Conservation (phyloP, 371 early-diverging fungal genomes). For the Haplosporangium sp. region DNA sequence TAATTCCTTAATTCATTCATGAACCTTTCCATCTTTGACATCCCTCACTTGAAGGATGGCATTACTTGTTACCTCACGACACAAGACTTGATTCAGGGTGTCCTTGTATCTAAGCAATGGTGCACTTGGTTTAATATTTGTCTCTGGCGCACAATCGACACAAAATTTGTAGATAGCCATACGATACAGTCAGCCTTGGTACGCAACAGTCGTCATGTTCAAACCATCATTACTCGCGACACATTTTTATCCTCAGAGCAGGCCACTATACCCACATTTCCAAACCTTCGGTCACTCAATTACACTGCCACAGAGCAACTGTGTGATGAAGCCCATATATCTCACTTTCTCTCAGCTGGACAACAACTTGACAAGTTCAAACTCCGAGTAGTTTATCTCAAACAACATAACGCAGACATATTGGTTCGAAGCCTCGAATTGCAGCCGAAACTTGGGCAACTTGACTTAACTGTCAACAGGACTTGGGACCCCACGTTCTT, state of each 20-base stretch:
- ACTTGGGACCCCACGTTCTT: not conserved
- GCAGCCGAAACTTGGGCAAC: not conserved
- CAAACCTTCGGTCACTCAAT: constrained; percentile 1
- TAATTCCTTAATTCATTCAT: not conserved
- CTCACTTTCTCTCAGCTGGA: not conserved
- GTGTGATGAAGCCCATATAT: not conserved
- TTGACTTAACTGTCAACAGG: not conserved
- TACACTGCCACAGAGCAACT: not conserved
- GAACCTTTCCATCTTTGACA: constrained; percentile 6
- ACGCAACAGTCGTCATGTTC: not conserved
- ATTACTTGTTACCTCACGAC: not conserved
- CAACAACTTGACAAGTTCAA: not conserved
- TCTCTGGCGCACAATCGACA: constrained; percentile 13
- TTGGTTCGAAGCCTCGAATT: not conserved
- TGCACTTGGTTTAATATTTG: constrained; percentile 1
- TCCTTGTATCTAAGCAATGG: constrained; percentile 9
- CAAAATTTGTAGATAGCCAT: no score
- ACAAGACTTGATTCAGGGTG: constrained; percentile 10
- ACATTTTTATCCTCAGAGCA: not conserved
- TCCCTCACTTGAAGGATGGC: not conserved
- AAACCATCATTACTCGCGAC: not conserved
- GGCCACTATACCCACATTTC: not conserved
- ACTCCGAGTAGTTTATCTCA: not conserved
- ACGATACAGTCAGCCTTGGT: not conserved
- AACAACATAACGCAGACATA: not conserved